These are phyloP conservation scores for Kwoniella sp. DNA, from an alignment of 768 basidiomycete genomes.

Conservation along the genomic window DNA sequence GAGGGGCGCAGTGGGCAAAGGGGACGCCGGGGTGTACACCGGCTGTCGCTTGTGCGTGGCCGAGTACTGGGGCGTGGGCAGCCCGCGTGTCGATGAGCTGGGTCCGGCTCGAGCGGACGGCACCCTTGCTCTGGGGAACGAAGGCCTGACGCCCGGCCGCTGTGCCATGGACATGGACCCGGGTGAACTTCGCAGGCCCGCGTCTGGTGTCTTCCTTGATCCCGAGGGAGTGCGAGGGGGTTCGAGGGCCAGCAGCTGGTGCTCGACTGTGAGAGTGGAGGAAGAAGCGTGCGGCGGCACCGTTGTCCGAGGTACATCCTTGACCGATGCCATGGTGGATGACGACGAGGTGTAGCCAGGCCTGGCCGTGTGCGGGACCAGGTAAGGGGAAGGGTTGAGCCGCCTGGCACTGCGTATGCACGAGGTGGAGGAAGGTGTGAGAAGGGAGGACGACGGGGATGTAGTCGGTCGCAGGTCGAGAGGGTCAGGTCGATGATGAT, in stretches of 20 bases:
- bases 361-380: constrained; percentile 1
- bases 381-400: constrained; percentile 8
- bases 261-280: neutral
- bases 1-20: constrained; percentile 1
- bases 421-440: constrained; percentile 4
- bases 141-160: constrained; percentile 3
- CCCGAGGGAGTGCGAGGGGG: neutral
- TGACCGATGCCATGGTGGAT: constrained; percentile 1
- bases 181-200: constrained; percentile 1
- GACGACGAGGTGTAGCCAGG: neutral
- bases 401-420: constrained; percentile 2
- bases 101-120: neutral
- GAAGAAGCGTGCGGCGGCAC: constrained; percentile 1
- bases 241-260: neutral
- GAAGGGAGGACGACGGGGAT: neutral
- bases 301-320: constrained; percentile 5
- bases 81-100: constrained; percentile 1
- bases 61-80: constrained; percentile 10
- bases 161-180: constrained; percentile 20
- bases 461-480: constrained; percentile 1
- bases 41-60: constrained; percentile 3
- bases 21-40: constrained; percentile 5
- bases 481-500: constrained; percentile 11
- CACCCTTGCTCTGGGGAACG: constrained; percentile 6
- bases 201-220: neutral